Percentiles rank a stretch among this genome's conserved stretches.
Conservation (phyloP, 345 rosid genomes). For the Syzygium aqueum region DNA sequence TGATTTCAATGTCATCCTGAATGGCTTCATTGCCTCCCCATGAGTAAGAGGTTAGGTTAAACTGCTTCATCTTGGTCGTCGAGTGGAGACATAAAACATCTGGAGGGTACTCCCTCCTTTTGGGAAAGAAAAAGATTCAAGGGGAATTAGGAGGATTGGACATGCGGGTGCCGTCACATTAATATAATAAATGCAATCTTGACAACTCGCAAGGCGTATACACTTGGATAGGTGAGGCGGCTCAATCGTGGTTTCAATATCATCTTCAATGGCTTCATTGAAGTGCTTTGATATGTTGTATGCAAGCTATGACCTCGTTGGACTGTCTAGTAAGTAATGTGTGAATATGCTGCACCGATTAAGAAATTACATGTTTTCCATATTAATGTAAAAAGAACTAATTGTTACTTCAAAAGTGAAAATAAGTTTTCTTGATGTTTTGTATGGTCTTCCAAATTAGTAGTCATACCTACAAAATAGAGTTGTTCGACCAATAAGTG, state of each 20-base stretch:
- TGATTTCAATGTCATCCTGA: neutral
- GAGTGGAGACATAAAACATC: too few species aligned
- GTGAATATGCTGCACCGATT: neutral
- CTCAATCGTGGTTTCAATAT: too few species aligned
- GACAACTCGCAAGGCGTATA: too few species aligned
- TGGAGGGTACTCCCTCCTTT: too few species aligned
- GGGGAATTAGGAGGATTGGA: too few species aligned
- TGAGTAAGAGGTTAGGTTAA: too few species aligned
- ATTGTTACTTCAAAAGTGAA: neutral
- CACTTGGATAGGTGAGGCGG: too few species aligned
- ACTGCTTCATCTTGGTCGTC: too few species aligned
- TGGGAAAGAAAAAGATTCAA: too few species aligned
- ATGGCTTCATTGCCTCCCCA: neutral
- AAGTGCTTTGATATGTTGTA: neutral
- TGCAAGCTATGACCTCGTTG: neutral
- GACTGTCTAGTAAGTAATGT: neutral
- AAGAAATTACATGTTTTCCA: neutral
- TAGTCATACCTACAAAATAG: neutral
- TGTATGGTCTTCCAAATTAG: neutral
- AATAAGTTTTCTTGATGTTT: neutral
- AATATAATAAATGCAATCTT: too few species aligned
- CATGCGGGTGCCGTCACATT: too few species aligned
- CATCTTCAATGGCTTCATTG: neutral
- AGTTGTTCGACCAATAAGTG: rapidly evolving
- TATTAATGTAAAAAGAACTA: neutral